Percentiles rank a stretch among this genome's conserved stretches.
These are phyloP conservation scores for Ballota nigra DNA, from an alignment of 257 asterid genomes.

Conservation along the genomic window DNA sequence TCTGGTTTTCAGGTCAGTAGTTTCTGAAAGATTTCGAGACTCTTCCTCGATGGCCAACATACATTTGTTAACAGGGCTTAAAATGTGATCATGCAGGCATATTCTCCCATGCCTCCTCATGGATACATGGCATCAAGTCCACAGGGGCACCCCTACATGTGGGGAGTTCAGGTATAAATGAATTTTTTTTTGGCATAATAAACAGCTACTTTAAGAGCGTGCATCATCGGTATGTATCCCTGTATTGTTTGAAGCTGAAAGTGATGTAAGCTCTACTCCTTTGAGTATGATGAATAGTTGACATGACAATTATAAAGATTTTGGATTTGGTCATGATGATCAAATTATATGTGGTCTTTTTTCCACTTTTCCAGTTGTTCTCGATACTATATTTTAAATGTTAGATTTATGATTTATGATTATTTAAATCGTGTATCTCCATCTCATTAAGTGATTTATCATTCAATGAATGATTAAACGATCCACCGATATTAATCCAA, in stretches of 20 bases:
- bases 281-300: background rate
- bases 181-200: background rate
- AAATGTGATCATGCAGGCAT: constrained; percentile 49
- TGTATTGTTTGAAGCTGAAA: background rate
- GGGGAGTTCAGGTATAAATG: constrained; percentile 95
- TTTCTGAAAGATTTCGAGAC: constrained; percentile 10
- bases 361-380: too few species aligned
- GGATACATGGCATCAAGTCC: constrained; percentile 81
- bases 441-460: too few species aligned
- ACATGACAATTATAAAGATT: too few species aligned
- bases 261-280: too few species aligned
- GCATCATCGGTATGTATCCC: background rate
- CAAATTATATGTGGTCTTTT: too few species aligned
- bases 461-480: too few species aligned
- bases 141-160: constrained; percentile 92
- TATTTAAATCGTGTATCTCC: too few species aligned
- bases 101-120: constrained; percentile 76
- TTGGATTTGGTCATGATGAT: too few species aligned
- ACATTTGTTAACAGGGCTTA: constrained; percentile 10
- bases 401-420: too few species aligned
- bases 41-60: background rate
- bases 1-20: constrained; percentile 72
- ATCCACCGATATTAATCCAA: too few species aligned
- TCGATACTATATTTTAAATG: too few species aligned
- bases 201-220: background rate